Percentiles rank a stretch among this genome's conserved stretches.
These are phyloP conservation scores for Magnusiomyces tetraspermus DNA, from an alignment of 1,139 yeast genomes.

Conservation along the genomic window DNA sequence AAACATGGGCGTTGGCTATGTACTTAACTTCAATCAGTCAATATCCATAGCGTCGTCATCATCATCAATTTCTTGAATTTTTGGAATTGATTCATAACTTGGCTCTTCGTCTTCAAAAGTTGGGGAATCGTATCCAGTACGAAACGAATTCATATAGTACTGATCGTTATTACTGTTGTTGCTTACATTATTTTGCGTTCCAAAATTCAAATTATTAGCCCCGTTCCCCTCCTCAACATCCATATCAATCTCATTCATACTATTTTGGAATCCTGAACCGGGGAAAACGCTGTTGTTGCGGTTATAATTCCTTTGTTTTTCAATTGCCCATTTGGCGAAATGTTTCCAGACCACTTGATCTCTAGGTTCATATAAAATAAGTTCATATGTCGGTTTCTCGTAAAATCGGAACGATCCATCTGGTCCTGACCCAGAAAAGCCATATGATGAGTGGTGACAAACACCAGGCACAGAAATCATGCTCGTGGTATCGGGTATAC, in stretches of 20 bases:
- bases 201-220: no score
- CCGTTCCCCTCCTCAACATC: no score
- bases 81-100: no score
- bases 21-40: conserved; percentile 5
- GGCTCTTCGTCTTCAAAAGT: neutral
- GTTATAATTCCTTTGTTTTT: neutral
- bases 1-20: no score
- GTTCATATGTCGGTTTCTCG: conserved; percentile 4
- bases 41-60: conserved; percentile 11
- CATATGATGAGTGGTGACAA: neutral
- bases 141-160: no score
- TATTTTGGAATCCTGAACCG: no score
- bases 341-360: conserved; percentile 5
- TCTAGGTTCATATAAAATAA: conserved; percentile 7
- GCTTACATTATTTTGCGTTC: no score
- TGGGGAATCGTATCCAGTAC: neutral
- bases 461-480: neutral
- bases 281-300: neutral
- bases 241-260: no score
- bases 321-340: neutral
- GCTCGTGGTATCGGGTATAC: neutral
- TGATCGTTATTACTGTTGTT: no score
- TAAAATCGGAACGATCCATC: conserved; percentile 2
- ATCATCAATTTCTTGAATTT: no score
- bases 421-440: neutral